Conservation (phyloP, 2,329 filamentous ascomycete genomes). For the Lojkania enalia region DNA sequence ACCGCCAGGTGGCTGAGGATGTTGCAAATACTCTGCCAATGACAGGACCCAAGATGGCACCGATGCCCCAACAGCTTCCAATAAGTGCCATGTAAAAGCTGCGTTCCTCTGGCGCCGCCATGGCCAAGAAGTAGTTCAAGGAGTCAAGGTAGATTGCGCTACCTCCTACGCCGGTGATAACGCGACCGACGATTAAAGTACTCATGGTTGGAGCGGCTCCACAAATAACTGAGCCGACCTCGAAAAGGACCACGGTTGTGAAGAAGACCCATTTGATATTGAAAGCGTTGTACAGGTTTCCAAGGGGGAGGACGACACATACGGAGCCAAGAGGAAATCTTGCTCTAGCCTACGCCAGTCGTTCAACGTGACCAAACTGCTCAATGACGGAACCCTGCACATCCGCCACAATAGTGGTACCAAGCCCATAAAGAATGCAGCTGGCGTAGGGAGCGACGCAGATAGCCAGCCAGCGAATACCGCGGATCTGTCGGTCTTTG, state of each 20-base stretch:
- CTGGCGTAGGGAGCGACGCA: background rate
- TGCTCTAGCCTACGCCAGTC: slow-evolving; percentile 12
- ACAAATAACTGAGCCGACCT: slow-evolving; percentile 32
- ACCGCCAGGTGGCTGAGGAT: slow-evolving; percentile 50
- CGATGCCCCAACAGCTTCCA: slow-evolving; percentile 43
- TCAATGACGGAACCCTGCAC: slow-evolving; percentile 15
- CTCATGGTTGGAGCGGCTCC: slow-evolving; percentile 31
- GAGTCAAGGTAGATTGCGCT: slow-evolving; percentile 47
- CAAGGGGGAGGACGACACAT: background rate
- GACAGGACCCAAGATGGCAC: slow-evolving; percentile 39
- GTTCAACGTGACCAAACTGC: slow-evolving; percentile 7
- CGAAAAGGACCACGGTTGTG: slow-evolving; percentile 27
- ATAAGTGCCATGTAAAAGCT: slow-evolving; percentile 39
- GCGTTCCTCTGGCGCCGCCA: slow-evolving; percentile 29
- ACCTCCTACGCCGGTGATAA: slow-evolving; percentile 49
- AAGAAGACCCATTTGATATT: slow-evolving; percentile 50
- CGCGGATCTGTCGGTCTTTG: background rate
- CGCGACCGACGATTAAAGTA: slow-evolving; percentile 46
- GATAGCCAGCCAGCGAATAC: background rate
- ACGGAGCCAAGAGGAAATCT: slow-evolving; percentile 8
- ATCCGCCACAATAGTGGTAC: slow-evolving; percentile 28
- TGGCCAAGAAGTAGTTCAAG: slow-evolving; percentile 29
- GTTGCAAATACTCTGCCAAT: slow-evolving; percentile 49
- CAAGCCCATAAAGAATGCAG: slow-evolving; percentile 25
- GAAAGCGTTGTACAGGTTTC: slow-evolving; percentile 39